Evolutionary conservation across 2,329 filamentous ascomycete genomes (phyloP).

Genomic region (Aspergillus sp.): DNA sequence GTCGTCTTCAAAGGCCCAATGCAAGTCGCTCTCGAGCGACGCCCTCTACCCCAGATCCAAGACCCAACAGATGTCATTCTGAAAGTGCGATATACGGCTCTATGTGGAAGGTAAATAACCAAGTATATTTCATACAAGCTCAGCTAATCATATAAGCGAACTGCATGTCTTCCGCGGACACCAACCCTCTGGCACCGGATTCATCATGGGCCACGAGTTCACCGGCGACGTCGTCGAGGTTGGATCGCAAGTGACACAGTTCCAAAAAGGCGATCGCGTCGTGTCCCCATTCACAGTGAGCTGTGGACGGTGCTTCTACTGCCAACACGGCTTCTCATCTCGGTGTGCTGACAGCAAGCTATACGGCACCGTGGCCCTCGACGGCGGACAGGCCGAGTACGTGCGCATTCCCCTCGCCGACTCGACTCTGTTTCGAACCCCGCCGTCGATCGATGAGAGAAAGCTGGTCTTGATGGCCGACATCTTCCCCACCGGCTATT

Average conservation of each 20-base stretch:
- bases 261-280: constrained; percentile 69
- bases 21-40: constrained; percentile 69
- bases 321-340: constrained; percentile 66
- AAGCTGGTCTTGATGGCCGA: constrained; percentile 82
- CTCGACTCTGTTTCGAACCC: constrained; percentile 67
- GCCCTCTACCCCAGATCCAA: constrained; percentile 68
- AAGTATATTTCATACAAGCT: neutral
- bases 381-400: constrained; percentile 77
- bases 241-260: constrained; percentile 52
- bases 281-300: constrained; percentile 78
- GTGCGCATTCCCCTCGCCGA: constrained; percentile 76
- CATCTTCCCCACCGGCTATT: constrained; percentile 79
- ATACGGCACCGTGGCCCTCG: constrained; percentile 64
- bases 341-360: constrained; percentile 65
- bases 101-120: constrained; percentile 71
- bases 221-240: constrained; percentile 66
- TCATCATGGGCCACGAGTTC: constrained; percentile 75
- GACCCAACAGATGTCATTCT: constrained; percentile 71
- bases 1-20: constrained; percentile 78
- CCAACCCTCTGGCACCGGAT: constrained; percentile 60
- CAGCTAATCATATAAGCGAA: constrained; percentile 47
- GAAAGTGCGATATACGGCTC: constrained; percentile 72
- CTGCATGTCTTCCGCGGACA: constrained; percentile 82
- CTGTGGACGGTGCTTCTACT: constrained; percentile 78
- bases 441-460: constrained; percentile 63